Evolutionary conservation across 1,139 yeast genomes (phyloP).

Genomic region (Wickerhamomyces sp.): DNA sequence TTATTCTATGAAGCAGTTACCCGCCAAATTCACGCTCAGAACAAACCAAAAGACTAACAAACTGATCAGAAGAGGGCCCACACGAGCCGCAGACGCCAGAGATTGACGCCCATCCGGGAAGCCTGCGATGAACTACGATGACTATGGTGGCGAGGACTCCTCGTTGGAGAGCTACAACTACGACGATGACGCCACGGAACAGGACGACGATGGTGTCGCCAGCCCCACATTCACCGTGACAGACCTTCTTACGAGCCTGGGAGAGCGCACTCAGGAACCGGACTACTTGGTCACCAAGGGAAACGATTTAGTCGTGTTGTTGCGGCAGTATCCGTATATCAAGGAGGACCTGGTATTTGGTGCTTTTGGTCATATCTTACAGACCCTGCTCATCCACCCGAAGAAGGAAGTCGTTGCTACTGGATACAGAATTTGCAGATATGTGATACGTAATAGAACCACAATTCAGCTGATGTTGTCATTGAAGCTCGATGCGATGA

Average conservation of each 20-base stretch:
- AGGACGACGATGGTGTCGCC: constrained; percentile 17
- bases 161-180: too few species aligned
- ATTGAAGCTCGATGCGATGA: constrained; percentile 53
- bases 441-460: constrained; percentile 50
- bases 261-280: constrained; percentile 21
- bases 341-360: constrained; percentile 61
- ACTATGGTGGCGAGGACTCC: too few species aligned
- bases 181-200: neutral
- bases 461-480: constrained; percentile 44
- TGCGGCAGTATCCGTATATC: constrained; percentile 45
- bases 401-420: constrained; percentile 66
- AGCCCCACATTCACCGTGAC: constrained; percentile 43
- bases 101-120: too few species aligned
- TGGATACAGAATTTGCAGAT: constrained; percentile 70
- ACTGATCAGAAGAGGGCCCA: too few species aligned
- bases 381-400: constrained; percentile 51
- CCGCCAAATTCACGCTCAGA: too few species aligned
- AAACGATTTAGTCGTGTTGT: constrained; percentile 20
- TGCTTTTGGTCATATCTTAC: constrained; percentile 56
- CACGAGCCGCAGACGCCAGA: too few species aligned
- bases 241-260: constrained; percentile 24
- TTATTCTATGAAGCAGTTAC: too few species aligned
- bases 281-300: constrained; percentile 24
- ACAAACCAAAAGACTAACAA: too few species aligned
- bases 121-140: too few species aligned